Percentiles rank a stretch among this genome's conserved stretches.
These are phyloP conservation scores for Leccinum broughii DNA, from an alignment of 768 basidiomycete species.

Conservation along the genomic window DNA sequence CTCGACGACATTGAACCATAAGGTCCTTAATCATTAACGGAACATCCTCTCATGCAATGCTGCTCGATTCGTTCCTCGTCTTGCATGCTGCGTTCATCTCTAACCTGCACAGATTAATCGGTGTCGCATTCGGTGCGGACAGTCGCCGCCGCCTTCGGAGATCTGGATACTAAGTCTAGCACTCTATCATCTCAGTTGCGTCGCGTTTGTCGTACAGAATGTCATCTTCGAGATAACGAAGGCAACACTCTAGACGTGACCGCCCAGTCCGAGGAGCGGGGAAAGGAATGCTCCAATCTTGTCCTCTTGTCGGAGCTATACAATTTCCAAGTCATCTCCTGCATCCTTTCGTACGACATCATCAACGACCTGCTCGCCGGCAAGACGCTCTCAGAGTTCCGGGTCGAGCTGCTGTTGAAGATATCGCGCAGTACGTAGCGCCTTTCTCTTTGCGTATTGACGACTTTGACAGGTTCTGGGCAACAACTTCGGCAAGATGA, in stretches of 20 bases:
- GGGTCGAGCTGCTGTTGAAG: conserved; percentile 86
- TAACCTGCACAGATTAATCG: conserved; percentile 76
- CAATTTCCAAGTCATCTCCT: conserved; percentile 93
- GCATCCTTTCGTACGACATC: conserved; percentile 85
- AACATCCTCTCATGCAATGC: conserved; percentile 75
- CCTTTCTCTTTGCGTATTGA: conserved; percentile 3
- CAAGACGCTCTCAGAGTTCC: conserved; percentile 66
- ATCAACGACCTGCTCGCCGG: conserved; percentile 68
- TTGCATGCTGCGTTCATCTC: conserved; percentile 86
- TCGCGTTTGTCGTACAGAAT: conserved; percentile 77
- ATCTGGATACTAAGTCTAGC: neutral
- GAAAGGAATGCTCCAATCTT: conserved; percentile 90
- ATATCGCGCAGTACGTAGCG: conserved; percentile 68
- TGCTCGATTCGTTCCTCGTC: conserved; percentile 88
- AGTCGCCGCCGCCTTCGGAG: neutral
- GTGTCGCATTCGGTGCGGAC: conserved; percentile 84
- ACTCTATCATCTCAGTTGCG: conserved; percentile 43
- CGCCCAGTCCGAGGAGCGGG: conserved; percentile 40
- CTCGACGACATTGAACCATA: too few species aligned
- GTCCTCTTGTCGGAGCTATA: conserved; percentile 92
- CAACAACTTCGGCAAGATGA: conserved; percentile 90
- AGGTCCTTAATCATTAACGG: conserved; percentile 56
- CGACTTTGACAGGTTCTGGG: conserved; percentile 68
- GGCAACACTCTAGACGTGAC: conserved; percentile 9
- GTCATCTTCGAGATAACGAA: conserved; percentile 43